Evolutionary conservation across 2,329 filamentous ascomycete species (phyloP).

Genomic region (Aureobasidium pullulans): DNA sequence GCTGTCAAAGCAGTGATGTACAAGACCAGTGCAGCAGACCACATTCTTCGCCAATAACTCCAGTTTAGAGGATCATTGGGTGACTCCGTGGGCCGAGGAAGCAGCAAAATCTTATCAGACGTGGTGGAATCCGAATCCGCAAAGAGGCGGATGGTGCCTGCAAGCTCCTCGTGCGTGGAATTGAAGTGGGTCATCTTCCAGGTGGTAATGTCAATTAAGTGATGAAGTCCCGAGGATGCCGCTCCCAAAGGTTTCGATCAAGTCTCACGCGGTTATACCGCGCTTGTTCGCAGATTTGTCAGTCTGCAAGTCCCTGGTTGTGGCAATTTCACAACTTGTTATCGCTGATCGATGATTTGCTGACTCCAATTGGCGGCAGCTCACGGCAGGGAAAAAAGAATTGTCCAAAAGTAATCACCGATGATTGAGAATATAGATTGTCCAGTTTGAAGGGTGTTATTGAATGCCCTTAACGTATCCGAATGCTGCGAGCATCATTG

Average conservation of each 20-base stretch:
- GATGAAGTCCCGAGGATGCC: neutral
- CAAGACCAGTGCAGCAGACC: conserved; percentile 41
- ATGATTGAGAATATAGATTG: neutral
- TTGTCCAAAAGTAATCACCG: neutral
- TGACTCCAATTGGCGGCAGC: neutral
- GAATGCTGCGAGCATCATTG: conserved; percentile 7
- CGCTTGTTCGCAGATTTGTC: neutral
- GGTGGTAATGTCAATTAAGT: neutral
- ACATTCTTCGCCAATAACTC: conserved; percentile 24
- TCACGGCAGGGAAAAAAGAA: neutral
- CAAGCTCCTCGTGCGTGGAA: conserved; percentile 3
- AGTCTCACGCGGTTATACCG: neutral
- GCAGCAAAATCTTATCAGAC: conserved; percentile 41
- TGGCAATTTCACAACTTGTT: conserved; percentile 10
- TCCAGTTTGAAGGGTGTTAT: neutral
- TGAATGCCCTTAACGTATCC: conserved; percentile 7
- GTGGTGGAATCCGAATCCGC: conserved; percentile 20
- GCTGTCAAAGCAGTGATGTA: conserved; percentile 50
- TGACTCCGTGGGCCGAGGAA: conserved; percentile 42
- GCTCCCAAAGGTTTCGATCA: neutral
- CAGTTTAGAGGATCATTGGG: conserved; percentile 28
- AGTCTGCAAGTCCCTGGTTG: neutral
- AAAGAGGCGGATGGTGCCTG: conserved; percentile 13
- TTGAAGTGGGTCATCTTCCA: neutral
- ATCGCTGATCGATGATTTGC: conserved; percentile 9